Evolutionary conservation across 805 yeast genomes (phyloP), one percentile per base, ranked within the genome.

Genomic region (Candida silvicultrix): DNA sequence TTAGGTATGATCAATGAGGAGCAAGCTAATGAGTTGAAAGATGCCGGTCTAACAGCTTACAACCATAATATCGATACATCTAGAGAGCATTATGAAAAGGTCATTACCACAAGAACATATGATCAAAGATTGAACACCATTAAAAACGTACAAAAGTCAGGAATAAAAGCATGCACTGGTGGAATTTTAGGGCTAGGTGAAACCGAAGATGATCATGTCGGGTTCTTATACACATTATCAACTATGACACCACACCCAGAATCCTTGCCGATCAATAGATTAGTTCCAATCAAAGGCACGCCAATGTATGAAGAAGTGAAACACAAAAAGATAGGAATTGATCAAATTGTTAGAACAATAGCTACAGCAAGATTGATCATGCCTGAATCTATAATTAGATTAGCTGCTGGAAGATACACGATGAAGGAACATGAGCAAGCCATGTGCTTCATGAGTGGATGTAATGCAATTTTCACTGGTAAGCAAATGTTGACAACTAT

Each of bases 11-110:
- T 86, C 25, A 71, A 79, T 49, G 68, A 75, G 45, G 73, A 77
- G n/a, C 92, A 85, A 56, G 82, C 85, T 0, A 59, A 69, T 43
- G 70, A 64, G 21, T 70, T 85, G 46, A 76, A 78, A 47, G 74
- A 78, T n/a, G 75, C 87, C 1, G 92, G 94, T 0, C 67, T 85
- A 45, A 85, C 94, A 7, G 92, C 94, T 1, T 85, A 85, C 60
- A 85, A 85, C 58, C 94, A 85, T 63, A 85, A 85, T 58, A 76
- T 85, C 47, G 94, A 85, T 59, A 85, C 94, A 2, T 83, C 90
- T 1, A 72, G 89, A 54, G 88, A 84, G 51, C 85, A 82, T 57
- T 85, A 85, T 53, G 81, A 85, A 40, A 78, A 74, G n/a, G 81
- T 84, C 15, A 83, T 85, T 46, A 68, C 86, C 12, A 81, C 92